phyloP scores from a whole-genome alignment of 2,329 filamentous ascomycete genomes.

The Rhynchosporium secalis region DNA sequence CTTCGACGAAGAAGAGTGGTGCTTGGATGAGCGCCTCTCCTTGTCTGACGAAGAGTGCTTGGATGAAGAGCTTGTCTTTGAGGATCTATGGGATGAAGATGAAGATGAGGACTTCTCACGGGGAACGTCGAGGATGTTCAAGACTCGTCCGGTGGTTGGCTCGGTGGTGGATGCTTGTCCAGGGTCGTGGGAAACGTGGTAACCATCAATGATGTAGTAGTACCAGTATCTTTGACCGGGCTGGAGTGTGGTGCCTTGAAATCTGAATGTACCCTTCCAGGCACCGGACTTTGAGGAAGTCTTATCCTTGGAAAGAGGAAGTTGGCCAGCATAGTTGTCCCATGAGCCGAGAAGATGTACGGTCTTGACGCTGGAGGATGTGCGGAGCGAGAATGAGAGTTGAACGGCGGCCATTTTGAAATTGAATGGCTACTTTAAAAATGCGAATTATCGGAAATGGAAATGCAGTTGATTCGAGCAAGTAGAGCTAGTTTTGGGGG shows the following conservation, averaged over 20 bases:
- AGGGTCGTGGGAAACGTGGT: conserved; percentile 96
- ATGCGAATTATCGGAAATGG: conserved; percentile 29
- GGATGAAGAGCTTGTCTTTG: conserved; percentile 44
- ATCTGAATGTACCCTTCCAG: conserved; percentile 96
- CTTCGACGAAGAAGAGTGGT: conserved; percentile 44
- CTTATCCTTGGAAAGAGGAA: conserved; percentile 89
- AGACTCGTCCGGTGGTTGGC: conserved; percentile 92
- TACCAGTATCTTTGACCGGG: conserved; percentile 97
- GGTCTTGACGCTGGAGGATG: conserved; percentile 94
- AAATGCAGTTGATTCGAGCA: conserved; percentile 43
- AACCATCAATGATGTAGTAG: conserved; percentile 99
- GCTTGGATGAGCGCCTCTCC: conserved; percentile 44
- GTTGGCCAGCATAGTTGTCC: conserved; percentile 95
- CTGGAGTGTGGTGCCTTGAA: conserved; percentile 83
- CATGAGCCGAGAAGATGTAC: conserved; percentile 97
- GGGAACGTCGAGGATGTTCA: conserved; percentile 96
- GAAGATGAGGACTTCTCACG: conserved; percentile 53
- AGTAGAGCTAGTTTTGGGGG: conserved; percentile 41
- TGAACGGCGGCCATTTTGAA: conserved; percentile 83
- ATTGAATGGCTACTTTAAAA: conserved; percentile 42
- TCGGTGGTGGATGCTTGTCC: conserved; percentile 86
- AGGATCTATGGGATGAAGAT: conserved; percentile 45
- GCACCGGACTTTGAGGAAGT: conserved; percentile 79
- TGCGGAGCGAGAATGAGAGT: conserved; percentile 93
- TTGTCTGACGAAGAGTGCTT: conserved; percentile 46